Percentiles rank a stretch among this genome's conserved stretches.
These are phyloP conservation scores for Stagonosporopsis cucurbitacearum DNA, from an alignment of 2,329 filamentous ascomycete species.

Conservation along the genomic window DNA sequence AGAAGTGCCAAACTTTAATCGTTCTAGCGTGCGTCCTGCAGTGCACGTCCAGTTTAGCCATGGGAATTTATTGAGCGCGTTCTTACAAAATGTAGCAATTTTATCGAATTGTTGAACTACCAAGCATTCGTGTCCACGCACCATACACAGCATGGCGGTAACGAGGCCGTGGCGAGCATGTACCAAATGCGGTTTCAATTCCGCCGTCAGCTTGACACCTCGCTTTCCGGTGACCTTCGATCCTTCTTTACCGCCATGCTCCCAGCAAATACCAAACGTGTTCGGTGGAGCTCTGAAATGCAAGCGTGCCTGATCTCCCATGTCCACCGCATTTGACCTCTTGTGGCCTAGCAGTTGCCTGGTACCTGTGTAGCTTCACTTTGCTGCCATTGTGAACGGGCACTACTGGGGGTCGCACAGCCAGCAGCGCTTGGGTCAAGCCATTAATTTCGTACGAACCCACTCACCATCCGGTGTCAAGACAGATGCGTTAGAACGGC, in stretches of 20 bases:
- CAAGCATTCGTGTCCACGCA: not conserved
- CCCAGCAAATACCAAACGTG: constrained; percentile 26
- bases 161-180: not conserved
- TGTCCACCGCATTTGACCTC: constrained; percentile 18
- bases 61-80: constrained; percentile 10
- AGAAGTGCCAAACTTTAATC: constrained; percentile 19
- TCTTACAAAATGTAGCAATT: constrained; percentile 4
- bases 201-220: not conserved
- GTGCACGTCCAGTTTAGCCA: constrained; percentile 7
- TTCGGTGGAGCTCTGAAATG: constrained; percentile 31
- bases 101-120: constrained; percentile 2
- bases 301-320: constrained; percentile 32
- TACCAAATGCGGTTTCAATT: constrained; percentile 1
- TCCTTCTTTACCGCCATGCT: constrained; percentile 8
- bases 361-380: constrained; percentile 27
- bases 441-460: constrained; percentile 25
- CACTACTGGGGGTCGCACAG: constrained; percentile 26
- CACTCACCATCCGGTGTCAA: constrained; percentile 16
- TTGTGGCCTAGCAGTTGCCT: constrained; percentile 22
- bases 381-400: constrained; percentile 19
- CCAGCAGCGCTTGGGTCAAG: constrained; percentile 11
- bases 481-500: constrained; percentile 16
- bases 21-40: constrained; percentile 14
- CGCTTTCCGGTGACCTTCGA: constrained; percentile 9
- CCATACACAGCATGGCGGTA: not conserved